Evolutionary conservation across 2,329 filamentous ascomycete species (phyloP), one percentile per base, ranked within the genome.

Genomic region (Cytospora mali): DNA sequence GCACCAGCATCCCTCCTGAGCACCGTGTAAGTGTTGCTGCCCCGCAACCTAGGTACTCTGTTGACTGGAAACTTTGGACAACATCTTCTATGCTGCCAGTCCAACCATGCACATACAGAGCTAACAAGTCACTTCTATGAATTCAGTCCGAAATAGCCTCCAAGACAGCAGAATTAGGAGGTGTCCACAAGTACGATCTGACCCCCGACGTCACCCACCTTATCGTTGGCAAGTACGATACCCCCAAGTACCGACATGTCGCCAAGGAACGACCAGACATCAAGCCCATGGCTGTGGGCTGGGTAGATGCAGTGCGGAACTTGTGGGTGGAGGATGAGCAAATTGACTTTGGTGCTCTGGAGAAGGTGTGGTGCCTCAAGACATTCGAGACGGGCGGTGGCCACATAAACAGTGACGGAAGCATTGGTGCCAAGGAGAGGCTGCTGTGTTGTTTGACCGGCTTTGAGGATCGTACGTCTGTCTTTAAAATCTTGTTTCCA

Each of bases 131-230:
- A 4, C 39, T 28, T 42, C 25, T 28, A 35, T 48, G 13, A 11
- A 31, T 18, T 4, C 63, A 84, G 82, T 76, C 77, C 50, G 80
- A 86, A 59, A 81, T 92, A 55, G 85, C 84, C 18, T 76, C 81
- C 55, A 85, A 87, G 65, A 90, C 91, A 21, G 76, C 81, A 66
- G 87, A 97, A 72, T 92, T 99, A 81, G 95, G 95, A 67, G 95
- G 93, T 56, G 76, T 84, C 64, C 91, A 96, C 81, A 93, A 91
- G 70, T 90, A 93, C 75, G 93, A 99, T 75, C 86, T 99, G 51
- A 98, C 93, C n/a, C 91, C 91, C 62, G 92, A 97, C 74, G 92
- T 96, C 54, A 98, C 95, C 6, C 95, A 99, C 78, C 87, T 99
- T 53, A 85, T 99, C 66, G 92, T 97, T 66, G 95, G 93, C 74